Conservation (phyloP, 2,329 filamentous ascomycete species). For the Colletotrichum horii region DNA sequence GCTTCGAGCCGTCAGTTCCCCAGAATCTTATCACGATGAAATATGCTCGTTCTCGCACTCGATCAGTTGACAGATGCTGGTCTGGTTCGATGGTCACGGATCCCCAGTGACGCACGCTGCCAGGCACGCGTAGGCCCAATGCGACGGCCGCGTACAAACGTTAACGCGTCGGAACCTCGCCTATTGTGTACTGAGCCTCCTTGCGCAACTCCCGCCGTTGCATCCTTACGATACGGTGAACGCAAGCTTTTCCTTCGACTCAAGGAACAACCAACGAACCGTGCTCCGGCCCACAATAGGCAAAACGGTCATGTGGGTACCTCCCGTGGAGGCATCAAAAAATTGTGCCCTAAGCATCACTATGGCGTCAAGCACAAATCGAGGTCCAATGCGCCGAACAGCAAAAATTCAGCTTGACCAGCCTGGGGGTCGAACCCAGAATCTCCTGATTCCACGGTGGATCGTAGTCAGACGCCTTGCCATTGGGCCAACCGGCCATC, state of each 20-base stretch:
- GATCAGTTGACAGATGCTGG: not conserved
- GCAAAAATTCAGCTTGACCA: constrained; percentile 5
- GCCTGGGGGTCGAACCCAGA: constrained; percentile 23
- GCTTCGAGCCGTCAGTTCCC: not conserved
- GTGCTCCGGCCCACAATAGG: constrained; percentile 2
- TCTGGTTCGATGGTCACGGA: not conserved
- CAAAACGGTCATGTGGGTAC: not conserved
- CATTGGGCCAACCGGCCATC: constrained; percentile 38
- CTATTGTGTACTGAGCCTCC: not conserved
- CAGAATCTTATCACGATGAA: not conserved
- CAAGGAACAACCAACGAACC: constrained; percentile 14
- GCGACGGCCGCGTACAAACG: not conserved
- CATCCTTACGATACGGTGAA: not conserved
- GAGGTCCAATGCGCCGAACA: too few relatives aligned
- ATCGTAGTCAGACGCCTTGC: constrained; percentile 49
- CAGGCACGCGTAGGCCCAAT: not conserved
- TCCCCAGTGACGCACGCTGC: not conserved
- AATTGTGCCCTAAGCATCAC: not conserved
- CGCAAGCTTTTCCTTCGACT: constrained; percentile 6
- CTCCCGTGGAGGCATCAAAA: not conserved
- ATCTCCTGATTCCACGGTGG: constrained; percentile 15
- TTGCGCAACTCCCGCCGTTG: not conserved
- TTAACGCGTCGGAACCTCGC: not conserved
- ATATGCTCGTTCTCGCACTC: not conserved
- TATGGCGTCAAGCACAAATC: not conserved